Evolutionary conservation across 1,284 basidiomycete genomes (phyloP), one percentile per base, ranked within the genome.

Genomic region (Trametes pubescens): DNA sequence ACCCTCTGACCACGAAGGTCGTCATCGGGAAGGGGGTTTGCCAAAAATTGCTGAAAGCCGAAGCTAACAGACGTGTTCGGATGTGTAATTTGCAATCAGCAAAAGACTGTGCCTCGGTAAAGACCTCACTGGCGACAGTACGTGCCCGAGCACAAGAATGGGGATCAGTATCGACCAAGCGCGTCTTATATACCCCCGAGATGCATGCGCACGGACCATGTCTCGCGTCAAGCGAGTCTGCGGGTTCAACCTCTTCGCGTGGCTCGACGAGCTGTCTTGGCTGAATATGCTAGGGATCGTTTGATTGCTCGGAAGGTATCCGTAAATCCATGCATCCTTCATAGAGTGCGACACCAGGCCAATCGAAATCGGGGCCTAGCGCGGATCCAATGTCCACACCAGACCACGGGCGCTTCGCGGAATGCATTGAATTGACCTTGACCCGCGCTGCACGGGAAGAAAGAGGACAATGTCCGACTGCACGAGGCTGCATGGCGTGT

Each of bases 131-230:
- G 88, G 87, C 89, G 89, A 91, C 74, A 69, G 89, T 91, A 89
- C 90, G 88, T 91, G 90, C 90, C 90, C 91, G 89, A 92, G 90
- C 90, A 92, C 91, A 92, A 92, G 89, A 91, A 89, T 91, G 74
- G 66, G 68, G 70, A 73, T 40, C 6, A 3, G 3, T 0, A 0
- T 10, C 0, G 32, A 13, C n/a, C n/a, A 43, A 32, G 24, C 8
- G 10, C 52, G 43, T 10, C 13, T 59, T 70, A 69, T 72, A 72
- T 72, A 71, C 40, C 11, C 11, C 1, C 5, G 22, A 13, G 32
- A 29, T 24, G 22, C 16, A 32, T 38, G 65, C 63, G 67, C 67
- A 69, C 67, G 67, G 67, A 69, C 67, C 67, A 69, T 14, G 57
- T 14, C 24, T 13, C 52, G 24, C 10, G 11, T 11, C 16, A 40